A percentile compares a stretch with the other conserved stretches of the same genome.
Conservation (phyloP, 2,329 filamentous ascomycete species). For the Trichoderma sp. region DNA sequence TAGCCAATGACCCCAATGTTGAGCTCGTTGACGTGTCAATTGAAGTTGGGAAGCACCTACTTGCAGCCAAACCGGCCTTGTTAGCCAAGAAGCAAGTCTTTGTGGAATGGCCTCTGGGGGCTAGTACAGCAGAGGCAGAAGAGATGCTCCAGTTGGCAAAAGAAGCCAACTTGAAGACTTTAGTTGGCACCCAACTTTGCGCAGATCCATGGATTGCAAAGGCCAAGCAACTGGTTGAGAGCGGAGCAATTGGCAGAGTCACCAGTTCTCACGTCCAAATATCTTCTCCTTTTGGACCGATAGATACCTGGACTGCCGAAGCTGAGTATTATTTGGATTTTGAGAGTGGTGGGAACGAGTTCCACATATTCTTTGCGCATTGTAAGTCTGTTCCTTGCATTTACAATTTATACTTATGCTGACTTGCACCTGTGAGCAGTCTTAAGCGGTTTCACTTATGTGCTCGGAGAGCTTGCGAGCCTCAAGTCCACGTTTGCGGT, state of each 20-base stretch:
- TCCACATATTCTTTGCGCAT: constrained; percentile 30
- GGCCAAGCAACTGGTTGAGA: constrained; percentile 24
- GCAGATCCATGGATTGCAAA: constrained; percentile 41
- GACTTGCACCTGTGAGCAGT: background rate
- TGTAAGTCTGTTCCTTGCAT: background rate
- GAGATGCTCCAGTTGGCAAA: constrained; percentile 42
- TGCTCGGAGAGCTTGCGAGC: constrained; percentile 1
- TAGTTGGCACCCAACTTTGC: constrained; percentile 52
- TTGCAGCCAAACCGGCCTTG: constrained; percentile 36
- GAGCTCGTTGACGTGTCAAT: constrained; percentile 55
- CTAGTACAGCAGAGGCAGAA: constrained; percentile 40
- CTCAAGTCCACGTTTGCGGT: constrained; percentile 32
- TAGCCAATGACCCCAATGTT: constrained; percentile 50
- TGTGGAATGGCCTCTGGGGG: constrained; percentile 57
- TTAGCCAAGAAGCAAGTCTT: constrained; percentile 51
- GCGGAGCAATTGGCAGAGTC: constrained; percentile 23
- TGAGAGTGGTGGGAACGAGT: constrained; percentile 30
- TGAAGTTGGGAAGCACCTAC: constrained; percentile 51
- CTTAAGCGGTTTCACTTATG: constrained; percentile 28
- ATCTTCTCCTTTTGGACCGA: background rate
- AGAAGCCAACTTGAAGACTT: constrained; percentile 39
- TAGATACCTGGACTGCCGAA: constrained; percentile 29
- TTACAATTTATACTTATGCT: background rate
- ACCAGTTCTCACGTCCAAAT: constrained; percentile 9
- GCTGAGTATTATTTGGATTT: constrained; percentile 32